A percentile compares a stretch with the other conserved stretches of the same genome.
phyloP scores from a whole-genome alignment of 176 grass and related monocot species.

The Aegilops tauschii region DNA sequence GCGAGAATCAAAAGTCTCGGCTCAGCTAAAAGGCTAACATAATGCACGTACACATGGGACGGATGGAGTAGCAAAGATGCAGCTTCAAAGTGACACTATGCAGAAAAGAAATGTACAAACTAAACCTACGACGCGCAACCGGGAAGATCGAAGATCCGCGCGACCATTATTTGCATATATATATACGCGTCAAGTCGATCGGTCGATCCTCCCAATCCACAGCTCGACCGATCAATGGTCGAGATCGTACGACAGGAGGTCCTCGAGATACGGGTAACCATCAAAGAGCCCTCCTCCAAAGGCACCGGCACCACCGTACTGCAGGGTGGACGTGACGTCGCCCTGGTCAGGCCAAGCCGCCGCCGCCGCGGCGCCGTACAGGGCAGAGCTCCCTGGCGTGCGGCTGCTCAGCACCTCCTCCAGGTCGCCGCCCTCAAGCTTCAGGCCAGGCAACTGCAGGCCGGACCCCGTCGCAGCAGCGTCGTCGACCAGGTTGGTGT shows the following conservation, averaged over 20 bases:
- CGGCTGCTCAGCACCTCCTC: conserved; percentile 74
- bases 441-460: conserved; percentile 23
- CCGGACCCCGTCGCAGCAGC: neutral
- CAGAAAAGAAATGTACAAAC: conserved; percentile 6
- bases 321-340: conserved; percentile 57
- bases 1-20: neutral
- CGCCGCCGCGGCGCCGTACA: neutral
- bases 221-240: neutral
- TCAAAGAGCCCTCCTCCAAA: neutral
- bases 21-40: neutral
- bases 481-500: neutral
- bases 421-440: conserved; percentile 35
- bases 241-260: neutral
- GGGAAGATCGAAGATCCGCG: neutral
- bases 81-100: neutral
- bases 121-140: neutral
- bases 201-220: neutral
- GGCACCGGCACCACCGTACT: neutral
- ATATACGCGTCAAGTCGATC: neutral
- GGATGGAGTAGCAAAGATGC: neutral
- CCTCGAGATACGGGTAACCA: neutral
- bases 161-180: neutral
- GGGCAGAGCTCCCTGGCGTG: conserved; percentile 37
- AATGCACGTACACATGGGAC: neutral
- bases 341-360: conserved; percentile 43